These are phyloP conservation scores for Areca catechu DNA, from an alignment of 176 grass and related monocot genomes.

Conservation along the genomic window DNA sequence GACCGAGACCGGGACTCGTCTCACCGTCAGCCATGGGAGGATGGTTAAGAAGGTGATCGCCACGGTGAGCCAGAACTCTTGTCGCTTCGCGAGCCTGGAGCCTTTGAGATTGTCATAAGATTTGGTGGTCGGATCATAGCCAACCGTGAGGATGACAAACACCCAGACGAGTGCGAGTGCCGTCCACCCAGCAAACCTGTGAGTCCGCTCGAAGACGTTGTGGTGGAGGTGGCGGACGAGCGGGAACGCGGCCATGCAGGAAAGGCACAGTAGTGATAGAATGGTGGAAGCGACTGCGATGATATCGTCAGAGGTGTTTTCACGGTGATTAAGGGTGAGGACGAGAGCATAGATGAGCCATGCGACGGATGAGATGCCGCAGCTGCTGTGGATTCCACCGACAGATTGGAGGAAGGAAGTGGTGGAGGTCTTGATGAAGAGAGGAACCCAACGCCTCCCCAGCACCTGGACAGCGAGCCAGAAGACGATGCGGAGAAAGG, in stretches of 20 bases:
- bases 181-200: slow-evolving; percentile 65
- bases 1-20: slow-evolving; percentile 39
- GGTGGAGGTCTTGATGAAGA: slow-evolving; percentile 35
- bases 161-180: slow-evolving; percentile 54
- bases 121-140: slow-evolving; percentile 27
- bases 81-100: slow-evolving; percentile 14
- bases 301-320: slow-evolving; percentile 23
- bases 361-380: slow-evolving; percentile 50
- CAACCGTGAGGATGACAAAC: slow-evolving; percentile 40
- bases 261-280: slow-evolving; percentile 37
- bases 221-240: slow-evolving; percentile 69
- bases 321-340: slow-evolving; percentile 6
- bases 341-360: slow-evolving; percentile 53
- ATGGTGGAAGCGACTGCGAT: slow-evolving; percentile 38
- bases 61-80: slow-evolving; percentile 45
- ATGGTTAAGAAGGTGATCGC: slow-evolving; percentile 59
- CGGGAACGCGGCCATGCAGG: slow-evolving; percentile 56
- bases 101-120: slow-evolving; percentile 32
- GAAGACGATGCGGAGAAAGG: slow-evolving; percentile 41
- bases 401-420: slow-evolving; percentile 54
- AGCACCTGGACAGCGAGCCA: slow-evolving; percentile 44
- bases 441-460: slow-evolving; percentile 33
- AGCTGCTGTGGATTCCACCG: slow-evolving; percentile 61
- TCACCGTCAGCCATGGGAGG: slow-evolving; percentile 52
- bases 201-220: slow-evolving; percentile 72